These are phyloP conservation scores for Corylus heterophylla DNA, from an alignment of 306 rosid genomes.

Conservation along the genomic window DNA sequence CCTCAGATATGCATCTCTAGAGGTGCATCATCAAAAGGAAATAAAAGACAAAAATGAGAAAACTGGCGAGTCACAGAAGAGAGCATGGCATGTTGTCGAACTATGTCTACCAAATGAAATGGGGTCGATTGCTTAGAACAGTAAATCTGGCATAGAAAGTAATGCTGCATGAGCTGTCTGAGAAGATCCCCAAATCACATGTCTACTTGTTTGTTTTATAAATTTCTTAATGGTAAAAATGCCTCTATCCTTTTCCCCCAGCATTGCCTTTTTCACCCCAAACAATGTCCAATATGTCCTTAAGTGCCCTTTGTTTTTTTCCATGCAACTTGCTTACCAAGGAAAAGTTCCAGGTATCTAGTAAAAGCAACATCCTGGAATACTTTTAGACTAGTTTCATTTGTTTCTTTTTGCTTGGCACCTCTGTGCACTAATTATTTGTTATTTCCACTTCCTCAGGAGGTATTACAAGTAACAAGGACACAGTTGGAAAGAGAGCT, in stretches of 20 bases:
- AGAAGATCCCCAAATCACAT: background rate
- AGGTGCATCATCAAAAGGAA: background rate
- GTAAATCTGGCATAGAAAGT: background rate
- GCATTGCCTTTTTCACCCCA: background rate
- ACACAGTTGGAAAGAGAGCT: slow-evolving; percentile 87
- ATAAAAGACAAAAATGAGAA: background rate
- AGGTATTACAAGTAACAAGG: slow-evolving; percentile 75
- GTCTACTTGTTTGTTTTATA: background rate
- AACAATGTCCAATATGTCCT: background rate
- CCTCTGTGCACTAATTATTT: slow-evolving; percentile 5
- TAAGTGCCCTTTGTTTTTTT: background rate
- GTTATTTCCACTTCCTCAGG: slow-evolving; percentile 54
- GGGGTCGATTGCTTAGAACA: background rate
- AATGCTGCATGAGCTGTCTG: background rate
- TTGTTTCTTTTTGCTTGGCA: slow-evolving; percentile 5
- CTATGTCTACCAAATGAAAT: background rate
- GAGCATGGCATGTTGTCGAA: background rate
- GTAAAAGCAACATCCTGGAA: background rate
- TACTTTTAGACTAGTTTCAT: background rate
- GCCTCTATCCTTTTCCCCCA: background rate
- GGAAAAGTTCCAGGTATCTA: background rate
- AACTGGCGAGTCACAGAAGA: background rate
- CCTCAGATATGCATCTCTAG: background rate
- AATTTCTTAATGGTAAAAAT: background rate
- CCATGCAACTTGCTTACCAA: background rate